Evolutionary conservation across 768 basidiomycete genomes (phyloP), one percentile per base, ranked within the genome.

Genomic region (Cantharellus anzutake): DNA sequence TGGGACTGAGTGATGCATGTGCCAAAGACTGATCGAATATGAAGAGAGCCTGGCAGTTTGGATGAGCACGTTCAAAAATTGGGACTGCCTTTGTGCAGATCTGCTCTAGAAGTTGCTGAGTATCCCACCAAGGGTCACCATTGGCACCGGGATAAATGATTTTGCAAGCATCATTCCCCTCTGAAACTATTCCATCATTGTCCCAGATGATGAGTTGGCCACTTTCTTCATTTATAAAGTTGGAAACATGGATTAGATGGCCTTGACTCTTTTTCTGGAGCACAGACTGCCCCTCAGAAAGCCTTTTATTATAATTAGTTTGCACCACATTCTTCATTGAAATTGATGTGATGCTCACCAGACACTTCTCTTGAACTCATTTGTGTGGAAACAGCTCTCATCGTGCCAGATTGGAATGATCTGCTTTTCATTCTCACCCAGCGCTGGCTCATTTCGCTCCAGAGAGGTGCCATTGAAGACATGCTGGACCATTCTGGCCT

Each of bases 221-320:
- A 55, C 60, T 68, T 5, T 67, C 66, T 29, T 70, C 66, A 44
- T 69, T 67, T 39, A 76, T 71, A 55, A 75, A 75, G 40, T 71
- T 72, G 1, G 73, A 76, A 3, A 72, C 67, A 65, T 74, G 44
- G 44, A 7, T 48, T 7, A 48, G 44, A 20, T 20, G 20, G 11
- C 44, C 44, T 20, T 48, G 44, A 3, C 70, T 68, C 60, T 75
- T n/a, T n/a, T n/a, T n/a, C n/a, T n/a, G n/a, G n/a, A n/a, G n/a
- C n/a, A n/a, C n/a, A n/a, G n/a, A n/a, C n/a, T n/a, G n/a, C n/a
- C n/a, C n/a, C n/a, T n/a, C n/a, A n/a, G n/a, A n/a, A n/a, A n/a
- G n/a, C n/a, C n/a, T n/a, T n/a, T n/a, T n/a, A n/a, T n/a, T n/a
- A n/a, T n/a, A n/a, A n/a, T n/a, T n/a, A n/a, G n/a, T n/a, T n/a